Conservation (phyloP, 345 rosid species). For the Microthlaspi erraticum region DNA sequence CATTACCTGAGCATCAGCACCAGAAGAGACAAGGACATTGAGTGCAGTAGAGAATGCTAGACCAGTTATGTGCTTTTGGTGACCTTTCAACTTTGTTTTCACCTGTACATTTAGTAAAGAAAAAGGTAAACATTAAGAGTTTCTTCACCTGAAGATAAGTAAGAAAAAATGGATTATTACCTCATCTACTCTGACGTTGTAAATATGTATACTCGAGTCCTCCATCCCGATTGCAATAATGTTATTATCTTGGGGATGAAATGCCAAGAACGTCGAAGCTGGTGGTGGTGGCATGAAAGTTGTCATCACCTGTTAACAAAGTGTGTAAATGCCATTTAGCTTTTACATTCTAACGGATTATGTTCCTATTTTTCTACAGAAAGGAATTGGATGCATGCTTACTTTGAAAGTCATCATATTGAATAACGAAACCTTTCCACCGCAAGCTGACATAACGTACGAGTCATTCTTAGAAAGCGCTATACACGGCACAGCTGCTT, state of each 20-base stretch:
- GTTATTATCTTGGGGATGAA: conserved; percentile 64
- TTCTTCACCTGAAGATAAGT: background rate
- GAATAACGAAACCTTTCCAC: conserved; percentile 61
- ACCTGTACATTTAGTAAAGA: conserved; percentile 49
- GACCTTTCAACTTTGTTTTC: conserved; percentile 74
- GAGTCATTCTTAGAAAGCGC: conserved; percentile 68
- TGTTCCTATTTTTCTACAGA: background rate
- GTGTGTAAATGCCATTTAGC: conserved; percentile 7
- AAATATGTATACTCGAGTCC: conserved; percentile 60
- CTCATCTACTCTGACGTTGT: conserved; percentile 65
- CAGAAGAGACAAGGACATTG: conserved; percentile 74
- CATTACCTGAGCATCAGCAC: conserved; percentile 89
- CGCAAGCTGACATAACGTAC: conserved; percentile 65
- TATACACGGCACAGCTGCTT: conserved; percentile 57
- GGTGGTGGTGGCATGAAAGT: conserved; percentile 68
- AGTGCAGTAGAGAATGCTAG: conserved; percentile 72
- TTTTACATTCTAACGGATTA: background rate
- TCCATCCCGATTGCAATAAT: conserved; percentile 66
- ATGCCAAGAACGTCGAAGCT: conserved; percentile 60
- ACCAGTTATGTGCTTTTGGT: conserved; percentile 73
- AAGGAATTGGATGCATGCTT: background rate
- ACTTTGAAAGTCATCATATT: conserved; percentile 69
- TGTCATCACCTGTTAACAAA: conserved; percentile 57
- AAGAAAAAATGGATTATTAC: conserved; percentile 25
- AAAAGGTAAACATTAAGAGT: background rate